A percentile compares a stretch with the other conserved stretches of the same genome.
Conservation (phyloP, 2,329 filamentous ascomycete genomes). For the Beauveria brongniartii region DNA sequence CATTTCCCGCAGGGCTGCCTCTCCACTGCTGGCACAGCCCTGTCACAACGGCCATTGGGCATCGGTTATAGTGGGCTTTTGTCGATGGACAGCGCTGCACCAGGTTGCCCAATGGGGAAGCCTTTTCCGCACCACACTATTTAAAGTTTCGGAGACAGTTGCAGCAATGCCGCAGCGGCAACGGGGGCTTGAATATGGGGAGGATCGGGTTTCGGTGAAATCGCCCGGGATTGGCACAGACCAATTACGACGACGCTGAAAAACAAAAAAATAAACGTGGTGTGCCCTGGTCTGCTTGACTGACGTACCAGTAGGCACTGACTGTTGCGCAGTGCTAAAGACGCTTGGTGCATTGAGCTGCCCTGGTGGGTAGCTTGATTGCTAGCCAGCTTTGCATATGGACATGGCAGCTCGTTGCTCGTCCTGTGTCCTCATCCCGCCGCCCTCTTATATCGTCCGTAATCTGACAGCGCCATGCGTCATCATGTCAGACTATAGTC, state of each 20-base stretch:
- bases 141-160: not conserved
- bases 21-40: not conserved
- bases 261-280: not conserved
- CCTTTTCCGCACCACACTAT: not conserved
- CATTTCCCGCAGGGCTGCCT: not conserved
- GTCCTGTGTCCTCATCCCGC: not conserved
- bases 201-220: slow-evolving; percentile 1
- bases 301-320: not conserved
- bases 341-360: not conserved
- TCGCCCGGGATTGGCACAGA: not conserved
- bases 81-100: not conserved
- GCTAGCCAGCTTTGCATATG: not conserved
- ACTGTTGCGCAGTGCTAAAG: not conserved
- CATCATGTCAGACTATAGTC: slow-evolving; percentile 12
- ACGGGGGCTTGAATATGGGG: not conserved
- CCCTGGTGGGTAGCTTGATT: not conserved
- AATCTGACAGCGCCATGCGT: slow-evolving; percentile 8
- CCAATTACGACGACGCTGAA: not conserved
- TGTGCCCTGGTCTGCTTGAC: not conserved
- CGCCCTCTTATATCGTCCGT: not conserved
- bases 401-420: not conserved
- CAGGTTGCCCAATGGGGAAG: not conserved
- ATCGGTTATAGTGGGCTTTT: not conserved
- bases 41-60: not conserved
- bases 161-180: slow-evolving; percentile 4